These are phyloP conservation scores for Podospora didyma DNA, from an alignment of 495 filamentous ascomycete genomes.

Conservation along the genomic window DNA sequence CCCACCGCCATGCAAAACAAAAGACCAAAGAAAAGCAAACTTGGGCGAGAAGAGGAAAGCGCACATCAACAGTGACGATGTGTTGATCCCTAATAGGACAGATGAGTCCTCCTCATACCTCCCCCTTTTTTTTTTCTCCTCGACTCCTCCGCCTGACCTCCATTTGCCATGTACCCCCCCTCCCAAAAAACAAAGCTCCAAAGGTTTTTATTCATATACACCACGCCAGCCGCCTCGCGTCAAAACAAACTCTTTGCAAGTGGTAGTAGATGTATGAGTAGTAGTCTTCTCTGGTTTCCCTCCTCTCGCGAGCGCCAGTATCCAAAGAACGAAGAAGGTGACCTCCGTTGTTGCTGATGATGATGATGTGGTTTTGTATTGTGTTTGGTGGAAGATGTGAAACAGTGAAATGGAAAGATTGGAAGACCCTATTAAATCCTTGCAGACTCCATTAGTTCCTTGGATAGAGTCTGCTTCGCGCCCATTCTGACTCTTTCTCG, in stretches of 20 bases:
- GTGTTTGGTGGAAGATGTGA: neutral
- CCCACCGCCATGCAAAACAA: no score
- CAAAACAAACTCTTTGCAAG: no score
- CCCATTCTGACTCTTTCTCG: neutral
- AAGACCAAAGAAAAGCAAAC: no score
- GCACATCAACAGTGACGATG: no score
- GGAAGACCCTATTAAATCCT: no score
- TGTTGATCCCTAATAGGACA: no score
- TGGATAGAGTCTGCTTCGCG: neutral
- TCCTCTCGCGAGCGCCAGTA: no score
- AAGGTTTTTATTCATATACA: neutral
- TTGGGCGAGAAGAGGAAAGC: neutral
- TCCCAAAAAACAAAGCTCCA: neutral
- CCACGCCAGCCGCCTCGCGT: neutral
- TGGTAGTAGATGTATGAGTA: no score
- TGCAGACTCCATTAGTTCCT: no score
- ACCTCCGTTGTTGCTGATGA: no score
- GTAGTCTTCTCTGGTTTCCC: neutral
- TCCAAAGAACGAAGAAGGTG: conserved; percentile 1
- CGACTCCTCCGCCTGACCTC: neutral
- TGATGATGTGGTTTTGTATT: no score
- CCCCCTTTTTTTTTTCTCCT: conserved; percentile 1
- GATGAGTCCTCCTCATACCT: neutral
- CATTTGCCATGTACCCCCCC: neutral
- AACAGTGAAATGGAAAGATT: neutral